Evolutionary conservation across 2,329 filamentous ascomycete genomes (phyloP).

Genomic region (Penicillium janthinellum): DNA sequence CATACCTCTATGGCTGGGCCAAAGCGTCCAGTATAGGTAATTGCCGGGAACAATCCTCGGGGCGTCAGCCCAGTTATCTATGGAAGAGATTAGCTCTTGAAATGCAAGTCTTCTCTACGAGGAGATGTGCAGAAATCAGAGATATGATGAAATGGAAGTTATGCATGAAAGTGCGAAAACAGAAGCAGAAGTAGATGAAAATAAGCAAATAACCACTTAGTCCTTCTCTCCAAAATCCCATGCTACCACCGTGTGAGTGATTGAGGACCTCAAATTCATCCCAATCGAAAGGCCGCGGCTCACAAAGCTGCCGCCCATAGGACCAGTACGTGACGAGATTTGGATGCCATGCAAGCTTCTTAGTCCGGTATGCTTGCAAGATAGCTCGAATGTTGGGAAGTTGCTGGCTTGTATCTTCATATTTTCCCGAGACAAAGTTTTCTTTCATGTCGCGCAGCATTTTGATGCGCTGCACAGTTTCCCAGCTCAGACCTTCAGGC

Average conservation of each 20-base stretch:
- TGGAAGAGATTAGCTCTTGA: neutral
- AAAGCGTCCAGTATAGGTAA: neutral
- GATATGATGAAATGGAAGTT: too few species aligned
- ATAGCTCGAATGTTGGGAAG: neutral
- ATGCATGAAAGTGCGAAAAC: too few species aligned
- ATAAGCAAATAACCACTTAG: neutral
- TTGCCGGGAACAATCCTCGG: neutral
- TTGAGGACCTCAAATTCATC: neutral
- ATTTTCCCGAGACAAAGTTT: neutral
- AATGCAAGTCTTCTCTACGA: too few species aligned
- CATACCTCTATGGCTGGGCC: neutral
- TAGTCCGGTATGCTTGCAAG: neutral
- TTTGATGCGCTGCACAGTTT: neutral
- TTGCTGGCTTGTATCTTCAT: neutral
- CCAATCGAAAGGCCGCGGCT: neutral
- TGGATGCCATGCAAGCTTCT: neutral
- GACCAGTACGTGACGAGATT: neutral
- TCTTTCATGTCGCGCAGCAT: neutral
- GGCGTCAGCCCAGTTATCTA: neutral
- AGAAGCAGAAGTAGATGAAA: too few species aligned
- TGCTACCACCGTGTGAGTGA: neutral
- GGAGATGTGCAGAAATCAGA: too few species aligned
- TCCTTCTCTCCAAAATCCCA: neutral
- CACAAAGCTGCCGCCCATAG: neutral
- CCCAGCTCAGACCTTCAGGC: neutral